Evolutionary conservation across 306 rosid species (phyloP), one percentile per base, ranked within the genome.

Genomic region (Cucurbita ficifolia): DNA sequence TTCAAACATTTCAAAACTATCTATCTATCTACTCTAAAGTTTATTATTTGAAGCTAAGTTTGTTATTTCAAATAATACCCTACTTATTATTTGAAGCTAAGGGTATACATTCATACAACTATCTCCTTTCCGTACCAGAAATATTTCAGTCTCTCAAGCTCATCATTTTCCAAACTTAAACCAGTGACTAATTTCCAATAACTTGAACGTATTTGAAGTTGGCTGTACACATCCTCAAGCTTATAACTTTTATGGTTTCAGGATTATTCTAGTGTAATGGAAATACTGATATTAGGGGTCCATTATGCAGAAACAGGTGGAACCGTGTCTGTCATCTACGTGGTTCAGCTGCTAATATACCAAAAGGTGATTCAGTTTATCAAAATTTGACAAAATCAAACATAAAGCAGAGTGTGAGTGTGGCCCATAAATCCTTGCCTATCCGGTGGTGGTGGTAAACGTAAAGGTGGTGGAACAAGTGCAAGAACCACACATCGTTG

Each of bases 341-440:
- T 51, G 90, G 86, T 49, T 71, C 86, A 14, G 89, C 89, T 72
- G 80, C 70, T 56, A 82, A 82, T 14, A 83, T 88, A 42, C 96
- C 98, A 1, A 92, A 93, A 80, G 96, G 89, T 48, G 97, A 93
- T 83, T 93, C 97, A 97, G 90, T 83, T 85, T 90, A 97, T 75
- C 84, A 38, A 29, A 29, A 29, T 29, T 29, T 29, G 3, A 29
- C 81, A 80, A 55, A 69, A 62, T 73, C 42, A 39, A 57, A 67
- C 17, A 7, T 71, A 45, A 57, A 67, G 17, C 33, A 29, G 33
- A 29, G 33, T 29, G 33, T 29, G 33, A 29, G 74, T 57, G 54
- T 70, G 4, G 33, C 72, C 18, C 75, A 12, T 17, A 76, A 63
- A 79, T 38, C 63, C 12, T 38, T 54, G 60, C 76, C 62, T 72